These are phyloP conservation scores for Tieghemostelium lacteum DNA, from an alignment of 78 protist genomes.

Conservation along the genomic window DNA sequence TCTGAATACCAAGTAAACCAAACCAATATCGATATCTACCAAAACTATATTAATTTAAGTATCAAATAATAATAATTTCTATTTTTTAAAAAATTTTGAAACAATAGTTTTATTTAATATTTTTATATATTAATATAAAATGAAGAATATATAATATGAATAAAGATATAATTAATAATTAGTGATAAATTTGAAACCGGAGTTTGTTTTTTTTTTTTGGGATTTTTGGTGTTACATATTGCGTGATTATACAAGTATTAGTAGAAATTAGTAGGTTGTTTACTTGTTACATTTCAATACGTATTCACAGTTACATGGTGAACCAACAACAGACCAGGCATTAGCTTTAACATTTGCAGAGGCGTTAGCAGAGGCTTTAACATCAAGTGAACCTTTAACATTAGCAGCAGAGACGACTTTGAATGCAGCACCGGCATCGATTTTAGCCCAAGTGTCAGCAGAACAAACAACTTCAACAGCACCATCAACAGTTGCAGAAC, in stretches of 20 bases:
- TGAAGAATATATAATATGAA: too few species aligned
- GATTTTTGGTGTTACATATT: too few species aligned
- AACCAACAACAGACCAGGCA: slow-evolving; percentile 11
- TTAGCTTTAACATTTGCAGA: not conserved
- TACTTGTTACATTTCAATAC: not conserved
- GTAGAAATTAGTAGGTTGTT: too few species aligned
- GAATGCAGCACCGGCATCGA: slow-evolving; percentile 18
- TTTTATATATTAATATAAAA: too few species aligned
- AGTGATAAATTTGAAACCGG: too few species aligned
- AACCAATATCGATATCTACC: slow-evolving; percentile 7
- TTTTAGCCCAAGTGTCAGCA: slow-evolving; percentile 6
- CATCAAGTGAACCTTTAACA: slow-evolving; percentile 13
- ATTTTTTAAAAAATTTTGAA: too few species aligned
- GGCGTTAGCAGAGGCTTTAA: not conserved
- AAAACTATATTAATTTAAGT: not conserved
- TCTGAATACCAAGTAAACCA: not conserved
- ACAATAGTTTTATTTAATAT: not conserved
- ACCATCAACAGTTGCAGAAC: slow-evolving; percentile 35
- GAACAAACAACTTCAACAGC: not conserved
- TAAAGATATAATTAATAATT: too few species aligned
- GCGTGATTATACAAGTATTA: too few species aligned
- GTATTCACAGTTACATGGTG: slow-evolving; percentile 40
- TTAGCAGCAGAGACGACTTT: slow-evolving; percentile 41
- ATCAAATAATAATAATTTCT: too few species aligned
- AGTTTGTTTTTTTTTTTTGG: too few species aligned